Conservation (phyloP, 345 rosid species). For the Cardamine occulta region DNA sequence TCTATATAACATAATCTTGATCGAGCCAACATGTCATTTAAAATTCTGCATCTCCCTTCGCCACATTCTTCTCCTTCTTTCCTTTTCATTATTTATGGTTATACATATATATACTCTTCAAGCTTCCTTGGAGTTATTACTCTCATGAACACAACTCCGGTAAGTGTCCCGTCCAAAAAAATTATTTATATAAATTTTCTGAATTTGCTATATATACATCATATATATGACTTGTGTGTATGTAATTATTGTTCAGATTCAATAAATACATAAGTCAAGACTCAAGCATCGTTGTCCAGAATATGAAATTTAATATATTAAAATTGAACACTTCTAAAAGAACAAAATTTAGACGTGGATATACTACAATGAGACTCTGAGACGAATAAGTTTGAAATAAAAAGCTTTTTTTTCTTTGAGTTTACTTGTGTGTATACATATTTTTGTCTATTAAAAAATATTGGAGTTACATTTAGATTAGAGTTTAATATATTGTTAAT, state of each 20-base stretch:
- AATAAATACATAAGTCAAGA: background rate
- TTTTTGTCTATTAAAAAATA: conserved; percentile 24
- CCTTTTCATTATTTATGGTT: conserved; percentile 30
- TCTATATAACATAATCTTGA: conserved; percentile 37
- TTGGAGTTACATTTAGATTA: conserved; percentile 41
- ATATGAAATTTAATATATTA: background rate
- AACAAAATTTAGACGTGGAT: conserved; percentile 10
- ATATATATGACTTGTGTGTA: background rate
- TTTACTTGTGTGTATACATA: background rate
- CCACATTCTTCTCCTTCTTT: conserved; percentile 36
- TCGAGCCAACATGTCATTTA: conserved; percentile 13
- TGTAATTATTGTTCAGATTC: background rate
- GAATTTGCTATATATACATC: conserved; percentile 1
- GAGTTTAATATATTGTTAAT: conserved; percentile 39
- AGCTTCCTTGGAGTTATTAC: conserved; percentile 27
- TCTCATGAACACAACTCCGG: conserved; percentile 39
- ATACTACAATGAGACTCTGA: background rate
- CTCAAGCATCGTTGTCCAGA: conserved; percentile 3
- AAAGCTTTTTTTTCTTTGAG: background rate
- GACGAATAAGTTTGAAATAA: background rate
- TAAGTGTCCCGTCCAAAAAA: conserved; percentile 19
- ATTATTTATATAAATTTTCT: background rate
- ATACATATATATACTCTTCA: conserved; percentile 16
- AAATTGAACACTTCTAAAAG: background rate
- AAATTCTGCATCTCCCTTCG: conserved; percentile 6